A percentile compares a stretch with the other conserved stretches of the same genome.
These are phyloP conservation scores for Trichosporon sp. DNA, from an alignment of 1,284 basidiomycete species.

Conservation along the genomic window DNA sequence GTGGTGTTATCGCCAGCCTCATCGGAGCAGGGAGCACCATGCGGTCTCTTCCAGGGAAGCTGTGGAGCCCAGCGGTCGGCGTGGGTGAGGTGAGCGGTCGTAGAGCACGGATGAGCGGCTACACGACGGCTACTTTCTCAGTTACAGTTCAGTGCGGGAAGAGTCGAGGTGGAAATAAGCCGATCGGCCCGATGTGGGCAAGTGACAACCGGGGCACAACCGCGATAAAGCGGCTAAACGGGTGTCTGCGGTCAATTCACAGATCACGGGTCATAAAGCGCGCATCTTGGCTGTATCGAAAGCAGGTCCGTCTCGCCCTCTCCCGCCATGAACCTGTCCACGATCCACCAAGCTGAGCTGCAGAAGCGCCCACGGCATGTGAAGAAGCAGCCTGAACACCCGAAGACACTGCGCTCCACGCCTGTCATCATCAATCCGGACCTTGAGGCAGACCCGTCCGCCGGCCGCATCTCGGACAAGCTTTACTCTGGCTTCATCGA, in stretches of 20 bases:
- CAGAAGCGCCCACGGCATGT: conserved; percentile 5
- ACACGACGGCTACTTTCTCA: no score
- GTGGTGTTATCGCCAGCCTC: no score
- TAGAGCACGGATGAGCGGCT: no score
- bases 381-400: conserved; percentile 19
- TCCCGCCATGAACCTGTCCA: not conserved
- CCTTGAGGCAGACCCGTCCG: conserved; percentile 22
- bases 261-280: not conserved
- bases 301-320: no score
- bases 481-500: conserved; percentile 61
- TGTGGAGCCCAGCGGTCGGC: no score
- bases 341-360: not conserved
- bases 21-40: no score
- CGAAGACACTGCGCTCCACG: conserved; percentile 15
- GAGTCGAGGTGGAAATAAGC: no score
- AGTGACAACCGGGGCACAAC: not conserved
- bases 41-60: not conserved
- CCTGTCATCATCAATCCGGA: conserved; percentile 23
- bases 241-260: not conserved
- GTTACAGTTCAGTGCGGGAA: no score
- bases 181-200: not conserved
- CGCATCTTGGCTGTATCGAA: not conserved
- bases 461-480: conserved; percentile 25
- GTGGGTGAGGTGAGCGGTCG: no score
- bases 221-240: not conserved